These are phyloP conservation scores for Pichia manshurica DNA, from an alignment of 805 yeast genomes.

Conservation along the genomic window DNA sequence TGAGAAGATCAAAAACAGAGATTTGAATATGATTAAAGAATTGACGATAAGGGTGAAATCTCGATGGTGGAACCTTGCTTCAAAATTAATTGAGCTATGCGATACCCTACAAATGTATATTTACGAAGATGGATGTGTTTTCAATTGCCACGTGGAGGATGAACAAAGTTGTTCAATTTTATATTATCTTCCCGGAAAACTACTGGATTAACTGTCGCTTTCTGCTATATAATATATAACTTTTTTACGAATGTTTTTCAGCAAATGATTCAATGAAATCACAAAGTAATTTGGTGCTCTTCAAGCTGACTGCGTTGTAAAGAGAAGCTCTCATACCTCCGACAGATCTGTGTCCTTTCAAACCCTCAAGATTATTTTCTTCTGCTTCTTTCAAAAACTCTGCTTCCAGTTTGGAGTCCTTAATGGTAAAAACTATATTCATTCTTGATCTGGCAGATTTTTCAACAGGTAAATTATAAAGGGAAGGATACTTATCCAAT, in stretches of 20 bases:
- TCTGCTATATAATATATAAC: not conserved
- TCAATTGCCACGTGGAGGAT: constrained; percentile 64
- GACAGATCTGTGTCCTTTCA: constrained; percentile 94
- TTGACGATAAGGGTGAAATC: constrained; percentile 46
- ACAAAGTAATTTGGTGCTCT: constrained; percentile 52
- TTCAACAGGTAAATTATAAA: constrained; percentile 64
- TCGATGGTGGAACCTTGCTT: constrained; percentile 65
- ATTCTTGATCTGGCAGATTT: constrained; percentile 67
- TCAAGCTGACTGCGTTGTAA: constrained; percentile 75
- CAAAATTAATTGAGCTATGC: constrained; percentile 54
- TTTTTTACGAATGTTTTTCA: constrained; percentile 24
- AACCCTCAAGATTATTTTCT: constrained; percentile 59
- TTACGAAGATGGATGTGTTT: constrained; percentile 44
- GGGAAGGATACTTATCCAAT: constrained; percentile 58
- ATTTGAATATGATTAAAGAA: constrained; percentile 24
- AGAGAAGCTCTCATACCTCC: constrained; percentile 95
- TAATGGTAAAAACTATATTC: constrained; percentile 88
- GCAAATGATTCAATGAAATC: constrained; percentile 60
- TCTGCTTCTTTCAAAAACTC: constrained; percentile 65
- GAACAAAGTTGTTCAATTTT: constrained; percentile 59
- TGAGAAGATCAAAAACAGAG: not conserved
- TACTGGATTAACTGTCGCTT: constrained; percentile 2
- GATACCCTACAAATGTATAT: constrained; percentile 56
- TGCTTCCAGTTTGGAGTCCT: constrained; percentile 52
- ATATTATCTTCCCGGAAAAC: constrained; percentile 41